Evolutionary conservation across 495 filamentous ascomycete species (phyloP), one percentile per base, ranked within the genome.

Genomic region (Mytilinidion resinicola): DNA sequence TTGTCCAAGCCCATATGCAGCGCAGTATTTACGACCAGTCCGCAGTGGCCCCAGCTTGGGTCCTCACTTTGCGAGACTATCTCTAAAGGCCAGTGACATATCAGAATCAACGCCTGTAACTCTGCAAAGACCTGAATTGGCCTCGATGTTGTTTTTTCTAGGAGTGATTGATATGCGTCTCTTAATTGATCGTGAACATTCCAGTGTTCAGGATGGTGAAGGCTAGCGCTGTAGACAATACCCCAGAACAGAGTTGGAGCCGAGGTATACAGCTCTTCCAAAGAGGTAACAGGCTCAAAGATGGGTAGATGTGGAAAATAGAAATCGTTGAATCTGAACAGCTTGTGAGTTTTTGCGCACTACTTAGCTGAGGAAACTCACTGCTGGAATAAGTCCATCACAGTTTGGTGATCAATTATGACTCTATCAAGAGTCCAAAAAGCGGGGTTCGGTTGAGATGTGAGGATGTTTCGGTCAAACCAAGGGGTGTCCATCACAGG

Each of bases 1-100:
- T 58, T 62, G 46, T 62, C 54, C 15, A 62, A 30, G 15, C 59
- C 59, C 55, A 62, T 57, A 14, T 62, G 59, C 20, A 56, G 19
- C 10, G 59, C 59, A 4, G 59, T 44, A 34, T 62, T 62, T 44
- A 62, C 48, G 14, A 47, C 59, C 25, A 58, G 15, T 6, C 59
- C 59, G 11, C 17, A 0, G 17, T 46, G 54, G 38, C 17, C 30
- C 54, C 59, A 62, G 55, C 55, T 54, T 5, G 59, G 59, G 36
- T 62, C 59, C 38, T 53, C 34, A n/a, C n/a, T 19, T 15, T 51
- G 25, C 12, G 12, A 12, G 20, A 34, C 36, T 12, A 62, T 30
- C 17, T 50, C 35, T 8, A 51, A 35, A 5, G 59, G 59, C 39
- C 46, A 62, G 21, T 48, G 17, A 15, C 54, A 57, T 0, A 47